Base-by-base conservation (phyloP, 139 green algal species). In the Haematococcus lacustris region DNA sequence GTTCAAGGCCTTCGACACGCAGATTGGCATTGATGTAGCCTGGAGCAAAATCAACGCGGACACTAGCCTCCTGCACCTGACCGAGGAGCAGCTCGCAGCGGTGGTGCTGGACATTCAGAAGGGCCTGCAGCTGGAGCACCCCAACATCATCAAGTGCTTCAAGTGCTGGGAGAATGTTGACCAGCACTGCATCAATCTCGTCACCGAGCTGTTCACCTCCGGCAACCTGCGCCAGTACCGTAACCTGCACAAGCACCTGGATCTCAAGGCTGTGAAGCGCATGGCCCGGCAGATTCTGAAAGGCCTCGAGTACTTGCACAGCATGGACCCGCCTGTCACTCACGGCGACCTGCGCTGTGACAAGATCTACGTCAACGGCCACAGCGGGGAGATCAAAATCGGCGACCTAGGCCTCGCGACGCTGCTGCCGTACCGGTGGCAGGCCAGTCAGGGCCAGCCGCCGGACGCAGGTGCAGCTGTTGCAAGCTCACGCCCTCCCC, bases 281-380 rank as follows among this genome's bases (percentile, higher is more conserved):
- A 95, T 92, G 88, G 87, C 79, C 3, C 84, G 89, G 26, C 92
- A 97, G 81, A 93, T 97, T 62, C 81, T 93, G 13, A 70, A 82
- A n/a, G 92, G 92, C 39, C 80, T 97, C 57, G 75, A 85, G 17
- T 97, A 97, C 81, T 84, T 98, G 50, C 93, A 98, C 77, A 77
- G 77, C 67, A 91, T 93, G 71, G 73, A 87, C 21, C 93, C 94
- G 1, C 90, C 94, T 3, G 85, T 99, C 51, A 91, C 97, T 41
- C 96, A 99, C 79, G 89, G 94, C 0, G 96, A 99, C 78, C 81
- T 98, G 47, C 91, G 95, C 66, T 97, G 92, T 65, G 93, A 97
- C 74, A 96, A 96, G 78, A 92, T 97, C 64, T 96, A 96, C 75
- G 91, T 96, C 73, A 95, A 96, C 80, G 91, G 91, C 13, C 87